Conservation (phyloP, 768 basidiomycete species). For the Serendipita vermifera region DNA sequence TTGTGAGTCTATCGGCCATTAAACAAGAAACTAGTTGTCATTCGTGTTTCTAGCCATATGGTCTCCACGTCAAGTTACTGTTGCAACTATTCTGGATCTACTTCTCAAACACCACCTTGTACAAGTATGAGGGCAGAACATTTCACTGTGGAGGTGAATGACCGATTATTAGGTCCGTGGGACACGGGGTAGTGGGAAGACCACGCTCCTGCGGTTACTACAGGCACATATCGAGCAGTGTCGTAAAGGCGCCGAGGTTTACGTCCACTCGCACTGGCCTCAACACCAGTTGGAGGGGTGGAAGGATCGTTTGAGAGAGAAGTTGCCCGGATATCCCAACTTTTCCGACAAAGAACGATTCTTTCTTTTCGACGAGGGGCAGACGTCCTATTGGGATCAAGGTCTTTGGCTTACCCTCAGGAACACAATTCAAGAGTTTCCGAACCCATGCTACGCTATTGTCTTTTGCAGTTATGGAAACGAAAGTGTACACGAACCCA, state of each 20-base stretch:
- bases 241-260: background rate
- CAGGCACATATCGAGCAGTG: background rate
- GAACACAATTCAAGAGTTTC: background rate
- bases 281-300: background rate
- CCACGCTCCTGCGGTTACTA: background rate
- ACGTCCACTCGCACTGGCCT: background rate
- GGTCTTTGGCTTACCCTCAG: background rate
- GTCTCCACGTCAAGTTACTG: no score
- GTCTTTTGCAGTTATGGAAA: conserved; percentile 10
- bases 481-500: background rate
- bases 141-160: no score
- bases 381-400: conserved; percentile 1
- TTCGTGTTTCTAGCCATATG: no score
- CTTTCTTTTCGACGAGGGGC: conserved; percentile 10
- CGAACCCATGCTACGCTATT: background rate
- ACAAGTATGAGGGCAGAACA: no score
- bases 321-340: background rate
- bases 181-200: no score
- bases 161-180: no score
- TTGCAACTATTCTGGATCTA: no score
- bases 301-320: background rate
- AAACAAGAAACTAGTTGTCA: no score
- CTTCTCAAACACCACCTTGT: no score
- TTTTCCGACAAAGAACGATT: background rate
- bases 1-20: no score